These are phyloP conservation scores for Pleurotus sapidus DNA, from an alignment of 768 basidiomycete species.

Conservation along the genomic window DNA sequence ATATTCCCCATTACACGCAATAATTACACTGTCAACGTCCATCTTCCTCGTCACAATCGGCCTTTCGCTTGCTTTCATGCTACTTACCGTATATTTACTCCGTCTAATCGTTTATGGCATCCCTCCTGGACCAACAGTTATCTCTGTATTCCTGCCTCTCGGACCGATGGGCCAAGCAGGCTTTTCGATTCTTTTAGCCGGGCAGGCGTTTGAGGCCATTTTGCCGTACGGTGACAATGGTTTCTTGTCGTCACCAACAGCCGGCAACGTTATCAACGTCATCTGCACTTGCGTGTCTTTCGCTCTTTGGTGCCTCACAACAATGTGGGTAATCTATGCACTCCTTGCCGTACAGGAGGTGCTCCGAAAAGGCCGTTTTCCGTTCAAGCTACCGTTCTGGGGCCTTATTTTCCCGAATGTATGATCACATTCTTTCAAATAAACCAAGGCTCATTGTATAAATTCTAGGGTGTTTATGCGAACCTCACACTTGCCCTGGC, in stretches of 20 bases:
- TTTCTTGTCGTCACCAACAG: conserved; percentile 13
- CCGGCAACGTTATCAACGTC: conserved; percentile 36
- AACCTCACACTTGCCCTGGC: conserved; percentile 57
- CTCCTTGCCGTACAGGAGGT: conserved; percentile 45
- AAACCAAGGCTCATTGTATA: background rate
- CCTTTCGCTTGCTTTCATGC: conserved; percentile 59
- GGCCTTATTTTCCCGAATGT: conserved; percentile 73
- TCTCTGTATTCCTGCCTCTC: conserved; percentile 70
- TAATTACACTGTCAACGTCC: conserved; percentile 51
- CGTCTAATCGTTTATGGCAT: conserved; percentile 58
- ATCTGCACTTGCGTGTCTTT: conserved; percentile 48
- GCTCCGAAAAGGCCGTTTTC: conserved; percentile 35
- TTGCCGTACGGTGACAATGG: conserved; percentile 21
- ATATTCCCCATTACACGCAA: conserved; percentile 44
- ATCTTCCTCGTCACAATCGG: conserved; percentile 57
- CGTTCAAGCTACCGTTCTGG: conserved; percentile 63
- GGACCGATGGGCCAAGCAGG: conserved; percentile 74
- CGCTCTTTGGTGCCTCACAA: conserved; percentile 58
- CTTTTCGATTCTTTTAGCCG: conserved; percentile 53
- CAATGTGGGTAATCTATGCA: conserved; percentile 61
- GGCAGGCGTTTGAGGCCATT: conserved; percentile 38
- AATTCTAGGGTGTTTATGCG: conserved; percentile 58
- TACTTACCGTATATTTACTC: conserved; percentile 61
- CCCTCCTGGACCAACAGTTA: conserved; percentile 41
- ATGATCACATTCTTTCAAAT: background rate